Evolutionary conservation across 208 protist species (phyloP).

Genomic region (Trypanosomatidae sp.): DNA sequence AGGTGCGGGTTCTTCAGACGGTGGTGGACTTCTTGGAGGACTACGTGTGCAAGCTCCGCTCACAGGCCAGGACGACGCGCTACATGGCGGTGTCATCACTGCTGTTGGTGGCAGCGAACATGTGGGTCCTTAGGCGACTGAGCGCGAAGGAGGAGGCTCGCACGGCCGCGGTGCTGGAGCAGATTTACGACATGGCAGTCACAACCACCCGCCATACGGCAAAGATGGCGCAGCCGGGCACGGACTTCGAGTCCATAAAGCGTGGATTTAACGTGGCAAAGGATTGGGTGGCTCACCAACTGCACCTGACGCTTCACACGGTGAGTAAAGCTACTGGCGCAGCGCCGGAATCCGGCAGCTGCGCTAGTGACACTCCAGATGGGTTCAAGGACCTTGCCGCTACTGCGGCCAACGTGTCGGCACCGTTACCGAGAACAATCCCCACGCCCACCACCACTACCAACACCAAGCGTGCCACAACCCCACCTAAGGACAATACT

Average conservation of each 20-base stretch:
- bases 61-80: slow-evolving; percentile 41
- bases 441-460: background rate
- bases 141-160: slow-evolving; percentile 24
- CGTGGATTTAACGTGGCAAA: slow-evolving; percentile 5
- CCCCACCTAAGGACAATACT: too few species aligned
- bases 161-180: slow-evolving; percentile 35
- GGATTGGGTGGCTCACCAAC: slow-evolving; percentile 8
- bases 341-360: background rate
- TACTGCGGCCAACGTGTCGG: background rate
- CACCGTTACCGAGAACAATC: background rate
- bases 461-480: background rate
- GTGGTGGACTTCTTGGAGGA: slow-evolving; percentile 43
- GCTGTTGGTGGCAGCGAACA: slow-evolving; percentile 29
- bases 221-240: background rate
- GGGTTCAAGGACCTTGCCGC: background rate
- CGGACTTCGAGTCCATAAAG: slow-evolving; percentile 1
- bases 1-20: slow-evolving; percentile 39
- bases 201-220: background rate
- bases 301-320: background rate
- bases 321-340: background rate
- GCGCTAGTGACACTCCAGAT: background rate
- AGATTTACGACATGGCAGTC: slow-evolving; percentile 41
- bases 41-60: slow-evolving; percentile 38
- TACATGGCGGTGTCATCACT: slow-evolving; percentile 36
- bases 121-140: slow-evolving; percentile 27